These are phyloP conservation scores for Chytriomyces confervae DNA, from an alignment of 192 early-diverging fungal genomes.

Conservation along the genomic window DNA sequence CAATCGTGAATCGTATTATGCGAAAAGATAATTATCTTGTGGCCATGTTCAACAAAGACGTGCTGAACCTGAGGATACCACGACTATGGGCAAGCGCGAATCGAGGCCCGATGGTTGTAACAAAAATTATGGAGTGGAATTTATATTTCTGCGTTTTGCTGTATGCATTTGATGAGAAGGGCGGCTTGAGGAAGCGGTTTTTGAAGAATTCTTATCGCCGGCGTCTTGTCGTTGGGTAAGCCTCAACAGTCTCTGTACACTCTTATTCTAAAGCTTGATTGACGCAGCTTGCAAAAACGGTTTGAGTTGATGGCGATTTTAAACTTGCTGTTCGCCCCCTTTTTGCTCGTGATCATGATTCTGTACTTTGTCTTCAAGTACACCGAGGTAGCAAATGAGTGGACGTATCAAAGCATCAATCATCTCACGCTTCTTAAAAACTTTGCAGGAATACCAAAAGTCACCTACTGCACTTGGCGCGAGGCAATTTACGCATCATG, in stretches of 20 bases:
- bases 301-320: slow-evolving; percentile 89
- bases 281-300: slow-evolving; percentile 58
- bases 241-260: neutral
- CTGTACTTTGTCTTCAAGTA: slow-evolving; percentile 91
- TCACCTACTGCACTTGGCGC: slow-evolving; percentile 83
- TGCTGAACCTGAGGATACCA: slow-evolving; percentile 81
- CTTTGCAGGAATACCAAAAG: slow-evolving; percentile 56
- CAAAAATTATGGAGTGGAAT: slow-evolving; percentile 91
- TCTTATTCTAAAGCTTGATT: slow-evolving; percentile 1
- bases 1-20: slow-evolving; percentile 93
- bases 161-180: slow-evolving; percentile 88
- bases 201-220: slow-evolving; percentile 72
- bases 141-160: slow-evolving; percentile 82
- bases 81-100: slow-evolving; percentile 49
- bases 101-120: slow-evolving; percentile 52
- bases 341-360: slow-evolving; percentile 80
- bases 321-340: slow-evolving; percentile 85
- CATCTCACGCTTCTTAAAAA: neutral
- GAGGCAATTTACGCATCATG: slow-evolving; percentile 83
- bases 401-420: too few relatives aligned
- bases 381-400: slow-evolving; percentile 72
- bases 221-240: slow-evolving; percentile 71
- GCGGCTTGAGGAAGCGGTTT: slow-evolving; percentile 81
- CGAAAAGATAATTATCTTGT: slow-evolving; percentile 97
- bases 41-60: slow-evolving; percentile 91